phyloP scores from a whole-genome alignment of 768 basidiomycete species.

The Cyathus striatus region DNA sequence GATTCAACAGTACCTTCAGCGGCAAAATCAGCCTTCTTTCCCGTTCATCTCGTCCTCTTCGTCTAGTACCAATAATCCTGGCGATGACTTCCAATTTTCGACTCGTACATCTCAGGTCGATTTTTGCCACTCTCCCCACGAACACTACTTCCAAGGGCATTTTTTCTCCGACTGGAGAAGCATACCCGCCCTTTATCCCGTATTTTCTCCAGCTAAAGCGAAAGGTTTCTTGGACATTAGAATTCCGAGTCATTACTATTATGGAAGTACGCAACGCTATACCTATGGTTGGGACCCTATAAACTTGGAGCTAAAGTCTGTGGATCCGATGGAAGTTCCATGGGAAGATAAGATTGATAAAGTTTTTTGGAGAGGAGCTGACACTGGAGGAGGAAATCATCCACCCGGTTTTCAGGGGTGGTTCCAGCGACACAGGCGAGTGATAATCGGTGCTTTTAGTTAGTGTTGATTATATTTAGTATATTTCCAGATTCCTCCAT shows the following conservation, averaged over 20 bases:
- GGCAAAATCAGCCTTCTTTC: conserved; percentile 8
- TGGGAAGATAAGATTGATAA: conserved; percentile 88
- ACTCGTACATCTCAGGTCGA: conserved; percentile 58
- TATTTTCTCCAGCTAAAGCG: conserved; percentile 89
- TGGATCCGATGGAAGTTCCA: conserved; percentile 81
- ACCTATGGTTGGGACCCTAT: conserved; percentile 90
- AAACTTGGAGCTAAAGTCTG: conserved; percentile 63
- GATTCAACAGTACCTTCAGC: neutral
- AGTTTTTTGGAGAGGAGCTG: conserved; percentile 95
- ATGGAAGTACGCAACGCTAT: conserved; percentile 72
- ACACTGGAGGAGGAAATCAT: conserved; percentile 88
- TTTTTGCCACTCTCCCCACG: conserved; percentile 79
- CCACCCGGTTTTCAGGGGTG: conserved; percentile 77
- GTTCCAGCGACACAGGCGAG: conserved; percentile 83
- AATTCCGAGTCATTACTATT: conserved; percentile 97
- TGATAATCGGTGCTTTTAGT: no score
- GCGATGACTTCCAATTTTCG: conserved; percentile 55
- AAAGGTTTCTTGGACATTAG: conserved; percentile 85
- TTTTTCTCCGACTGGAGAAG: conserved; percentile 98
- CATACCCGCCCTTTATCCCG: conserved; percentile 83
- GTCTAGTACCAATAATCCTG: conserved; percentile 16
- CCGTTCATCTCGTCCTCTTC: conserved; percentile 16
- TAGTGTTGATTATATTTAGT: no score
- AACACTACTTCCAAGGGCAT: conserved; percentile 86
- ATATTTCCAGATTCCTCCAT: conserved; percentile 59